Base-by-base conservation (phyloP, 257 asterid genomes). In the Capsicum pubescens region DNA sequence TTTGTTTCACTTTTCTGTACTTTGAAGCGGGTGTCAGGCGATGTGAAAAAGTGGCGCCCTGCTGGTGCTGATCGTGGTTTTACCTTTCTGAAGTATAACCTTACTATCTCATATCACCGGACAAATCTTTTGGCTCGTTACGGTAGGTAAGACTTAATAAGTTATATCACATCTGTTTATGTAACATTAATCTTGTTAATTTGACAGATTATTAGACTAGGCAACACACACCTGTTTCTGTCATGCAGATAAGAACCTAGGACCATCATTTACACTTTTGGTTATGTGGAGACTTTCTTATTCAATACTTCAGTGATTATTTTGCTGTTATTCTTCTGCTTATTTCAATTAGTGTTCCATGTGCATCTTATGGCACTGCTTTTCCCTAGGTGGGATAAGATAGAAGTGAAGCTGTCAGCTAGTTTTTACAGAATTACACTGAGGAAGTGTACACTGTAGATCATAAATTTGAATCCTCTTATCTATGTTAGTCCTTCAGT, bases 31-130 rank as follows among this genome's bases (percentile, higher is more conserved):
- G 95, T 86, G 13, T 90, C 97, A 13, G 59, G 83, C 17, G 93
- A 91, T 84, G 97, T 94, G 87, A 94, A 93, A 86, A 97, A 97
- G 90, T 95, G 98, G 99, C 98, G 97, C 50, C 97, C 99, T 82
- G 98, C 84, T 78, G 95, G 98, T 83, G 97, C 99, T 83, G 98
- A 97, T 82, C 99, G 98, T 48, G 98, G 98, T 60, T 95, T 91
- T 86, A 97, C 99, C 82, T 97, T 97, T 87, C 83, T 93, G 19
- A 88, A 90, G 74, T 95, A 95, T 91, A 97, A 97, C 87, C 90
- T 97, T 79, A 97, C 99, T 72, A 92, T 96, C 84, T 94, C 97
- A 1, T 96, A 96, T 88, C 98, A 96, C 77, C 94, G 98, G 78
- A 94, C 99, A 61, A 96, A 95, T 91, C 97, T 97, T 82, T 90